Conservation (phyloP, 2,329 filamentous ascomycete genomes). For the Diplodia intermedia region DNA sequence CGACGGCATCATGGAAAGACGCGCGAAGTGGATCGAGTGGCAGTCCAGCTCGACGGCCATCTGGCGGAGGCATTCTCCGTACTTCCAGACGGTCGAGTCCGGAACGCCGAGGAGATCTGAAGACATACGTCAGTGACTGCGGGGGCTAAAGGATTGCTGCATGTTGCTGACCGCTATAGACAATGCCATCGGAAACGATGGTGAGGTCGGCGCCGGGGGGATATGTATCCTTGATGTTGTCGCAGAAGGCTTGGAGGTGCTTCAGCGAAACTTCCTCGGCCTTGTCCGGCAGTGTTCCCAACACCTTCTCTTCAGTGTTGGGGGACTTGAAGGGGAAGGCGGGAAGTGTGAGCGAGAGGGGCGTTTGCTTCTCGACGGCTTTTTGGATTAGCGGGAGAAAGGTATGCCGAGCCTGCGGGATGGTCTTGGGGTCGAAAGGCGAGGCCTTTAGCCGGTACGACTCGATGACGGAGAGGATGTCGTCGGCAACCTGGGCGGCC, state of each 20-base stretch:
- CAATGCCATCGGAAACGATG: slow-evolving; percentile 54
- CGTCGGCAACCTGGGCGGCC: slow-evolving; percentile 10
- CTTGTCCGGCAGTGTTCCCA: slow-evolving; percentile 56
- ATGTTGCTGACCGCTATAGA: slow-evolving; percentile 47
- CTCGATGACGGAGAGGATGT: slow-evolving; percentile 30
- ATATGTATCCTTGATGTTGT: slow-evolving; percentile 50
- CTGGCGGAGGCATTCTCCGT: slow-evolving; percentile 47
- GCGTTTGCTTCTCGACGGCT: slow-evolving; percentile 41
- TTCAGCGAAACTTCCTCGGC: slow-evolving; percentile 53
- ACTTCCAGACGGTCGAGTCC: slow-evolving; percentile 52
- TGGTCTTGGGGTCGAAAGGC: slow-evolving; percentile 30
- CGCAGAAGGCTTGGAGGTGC: slow-evolving; percentile 52
- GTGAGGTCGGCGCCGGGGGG: slow-evolving; percentile 50
- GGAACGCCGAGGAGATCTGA: slow-evolving; percentile 51
- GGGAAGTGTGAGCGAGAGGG: slow-evolving; percentile 53
- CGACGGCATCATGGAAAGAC: slow-evolving; percentile 38
- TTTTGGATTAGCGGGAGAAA: slow-evolving; percentile 31
- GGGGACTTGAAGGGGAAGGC: slow-evolving; percentile 69
- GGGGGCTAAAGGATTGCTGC: background rate
- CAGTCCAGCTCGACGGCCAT: slow-evolving; percentile 47
- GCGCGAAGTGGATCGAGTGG: slow-evolving; percentile 46
- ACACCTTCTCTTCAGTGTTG: slow-evolving; percentile 61
- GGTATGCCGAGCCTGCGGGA: slow-evolving; percentile 19
- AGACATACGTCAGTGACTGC: background rate
- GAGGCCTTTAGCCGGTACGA: slow-evolving; percentile 30